Evolutionary conservation across 192 early-diverging fungal species (phyloP).

Genomic region (Gryganskiella cystojenkinii): DNA sequence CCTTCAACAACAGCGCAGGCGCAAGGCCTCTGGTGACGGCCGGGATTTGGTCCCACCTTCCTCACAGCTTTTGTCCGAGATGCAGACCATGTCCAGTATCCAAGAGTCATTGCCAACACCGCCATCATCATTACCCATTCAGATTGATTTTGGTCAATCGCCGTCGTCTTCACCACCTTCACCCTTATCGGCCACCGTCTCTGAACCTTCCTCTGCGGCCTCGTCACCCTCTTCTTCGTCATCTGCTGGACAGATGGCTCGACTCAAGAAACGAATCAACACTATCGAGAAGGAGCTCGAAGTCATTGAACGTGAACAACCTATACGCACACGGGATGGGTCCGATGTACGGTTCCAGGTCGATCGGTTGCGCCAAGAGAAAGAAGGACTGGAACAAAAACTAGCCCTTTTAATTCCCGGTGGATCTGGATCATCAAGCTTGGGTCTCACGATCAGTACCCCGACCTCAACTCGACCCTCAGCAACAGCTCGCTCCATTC

Average conservation of each 20-base stretch:
- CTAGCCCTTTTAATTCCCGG: background rate
- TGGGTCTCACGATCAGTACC: too few species aligned
- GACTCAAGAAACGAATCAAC: constrained; percentile 12
- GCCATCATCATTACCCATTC: constrained; percentile 10
- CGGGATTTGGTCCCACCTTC: constrained; percentile 32
- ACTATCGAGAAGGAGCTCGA: constrained; percentile 15
- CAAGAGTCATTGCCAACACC: constrained; percentile 23
- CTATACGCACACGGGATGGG: background rate
- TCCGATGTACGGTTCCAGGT: constrained; percentile 11
- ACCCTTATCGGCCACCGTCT: background rate
- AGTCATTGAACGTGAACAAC: background rate
- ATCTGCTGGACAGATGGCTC: constrained; percentile 5
- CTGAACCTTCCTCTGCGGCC: background rate
- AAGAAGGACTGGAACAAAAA: constrained; percentile 18
- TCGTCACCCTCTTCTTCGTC: background rate
- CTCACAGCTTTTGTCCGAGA: constrained; percentile 16
- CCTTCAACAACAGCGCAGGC: constrained; percentile 8
- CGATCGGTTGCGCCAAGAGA: constrained; percentile 8
- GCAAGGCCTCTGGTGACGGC: constrained; percentile 22
- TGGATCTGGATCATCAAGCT: too few species aligned
- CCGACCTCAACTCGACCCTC: too few species aligned
- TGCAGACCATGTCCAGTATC: background rate
- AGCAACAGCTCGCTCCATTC: too few species aligned
- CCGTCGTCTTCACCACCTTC: background rate
- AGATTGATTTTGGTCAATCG: constrained; percentile 3